Conservation (phyloP, 2,329 filamentous ascomycete species). For the Fonsecaea pugnacius region DNA sequence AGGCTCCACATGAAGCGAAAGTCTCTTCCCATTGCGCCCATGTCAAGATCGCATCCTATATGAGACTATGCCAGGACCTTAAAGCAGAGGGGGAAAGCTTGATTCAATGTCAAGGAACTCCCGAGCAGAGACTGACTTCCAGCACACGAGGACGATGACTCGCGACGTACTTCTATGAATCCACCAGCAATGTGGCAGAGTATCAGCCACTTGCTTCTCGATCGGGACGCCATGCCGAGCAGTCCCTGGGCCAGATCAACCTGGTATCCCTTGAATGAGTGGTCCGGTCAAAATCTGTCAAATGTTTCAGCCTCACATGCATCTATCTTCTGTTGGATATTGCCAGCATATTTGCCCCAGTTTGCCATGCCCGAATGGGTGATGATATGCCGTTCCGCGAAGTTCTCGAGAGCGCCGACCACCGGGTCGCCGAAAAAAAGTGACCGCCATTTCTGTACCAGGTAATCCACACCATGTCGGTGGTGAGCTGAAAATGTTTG, state of each 20-base stretch:
- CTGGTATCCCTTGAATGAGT: not conserved
- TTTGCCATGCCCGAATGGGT: not conserved
- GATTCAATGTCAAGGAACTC: not conserved
- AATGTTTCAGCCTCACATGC: not conserved
- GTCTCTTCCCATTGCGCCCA: not conserved
- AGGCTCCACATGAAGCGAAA: not conserved
- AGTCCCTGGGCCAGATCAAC: not conserved
- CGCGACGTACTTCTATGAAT: not conserved
- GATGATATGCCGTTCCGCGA: not conserved
- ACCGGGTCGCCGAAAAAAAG: not conserved
- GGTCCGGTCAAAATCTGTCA: not conserved
- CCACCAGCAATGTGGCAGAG: not conserved
- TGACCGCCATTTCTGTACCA: not conserved
- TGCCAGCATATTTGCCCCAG: not conserved
- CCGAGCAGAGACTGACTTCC: not conserved
- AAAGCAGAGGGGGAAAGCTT: not conserved
- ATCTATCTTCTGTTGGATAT: not conserved
- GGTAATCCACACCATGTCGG: not conserved
- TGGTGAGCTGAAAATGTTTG: not conserved
- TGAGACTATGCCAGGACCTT: not conserved
- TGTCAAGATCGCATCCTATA: not conserved
- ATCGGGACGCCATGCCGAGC: not conserved
- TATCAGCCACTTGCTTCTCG: not conserved
- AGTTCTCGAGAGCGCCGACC: not conserved
- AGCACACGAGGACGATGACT: not conserved